Evolutionary conservation across 352 stramenopile genomes (phyloP).

Genomic region (Blastocystis sp.): DNA sequence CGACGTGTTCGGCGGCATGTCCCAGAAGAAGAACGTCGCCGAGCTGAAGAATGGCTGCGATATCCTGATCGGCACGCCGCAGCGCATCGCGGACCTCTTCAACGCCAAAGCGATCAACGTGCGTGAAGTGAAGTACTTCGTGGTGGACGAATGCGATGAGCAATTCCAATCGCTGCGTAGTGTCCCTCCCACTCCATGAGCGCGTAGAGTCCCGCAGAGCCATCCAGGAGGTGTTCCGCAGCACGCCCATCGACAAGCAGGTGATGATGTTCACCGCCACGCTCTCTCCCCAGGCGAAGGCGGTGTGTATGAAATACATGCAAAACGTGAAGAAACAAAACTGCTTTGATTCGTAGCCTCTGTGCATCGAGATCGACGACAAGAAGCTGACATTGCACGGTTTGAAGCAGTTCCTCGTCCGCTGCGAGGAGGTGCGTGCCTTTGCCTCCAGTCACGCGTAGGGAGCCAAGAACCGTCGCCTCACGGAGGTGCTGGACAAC

Average conservation of each 20-base stretch:
- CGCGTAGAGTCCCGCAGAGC: slow-evolving; percentile 90
- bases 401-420: slow-evolving; percentile 97
- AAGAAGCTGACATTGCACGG: slow-evolving; percentile 99
- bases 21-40: slow-evolving; percentile 73
- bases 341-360: slow-evolving; percentile 27
- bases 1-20: slow-evolving; percentile 74
- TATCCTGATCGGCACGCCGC: slow-evolving; percentile 95
- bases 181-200: background rate
- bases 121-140: slow-evolving; percentile 98
- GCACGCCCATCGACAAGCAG: slow-evolving; percentile 98
- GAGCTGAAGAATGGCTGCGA: slow-evolving; percentile 87
- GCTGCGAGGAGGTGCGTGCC: background rate
- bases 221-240: slow-evolving; percentile 97
- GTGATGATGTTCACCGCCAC: slow-evolving; percentile 98
- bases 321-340: slow-evolving; percentile 48
- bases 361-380: slow-evolving; percentile 94
- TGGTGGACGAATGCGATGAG: slow-evolving; percentile 99
- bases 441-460: background rate
- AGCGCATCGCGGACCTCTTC: slow-evolving; percentile 80
- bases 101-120: slow-evolving; percentile 83
- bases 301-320: slow-evolving; percentile 98
- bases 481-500: slow-evolving; percentile 88
- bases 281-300: slow-evolving; percentile 95
- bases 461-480: slow-evolving; percentile 80
- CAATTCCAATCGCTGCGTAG: slow-evolving; percentile 82